Base-by-base conservation (phyloP, 1,284 basidiomycete species). In the Cryptococcus sp. region DNA sequence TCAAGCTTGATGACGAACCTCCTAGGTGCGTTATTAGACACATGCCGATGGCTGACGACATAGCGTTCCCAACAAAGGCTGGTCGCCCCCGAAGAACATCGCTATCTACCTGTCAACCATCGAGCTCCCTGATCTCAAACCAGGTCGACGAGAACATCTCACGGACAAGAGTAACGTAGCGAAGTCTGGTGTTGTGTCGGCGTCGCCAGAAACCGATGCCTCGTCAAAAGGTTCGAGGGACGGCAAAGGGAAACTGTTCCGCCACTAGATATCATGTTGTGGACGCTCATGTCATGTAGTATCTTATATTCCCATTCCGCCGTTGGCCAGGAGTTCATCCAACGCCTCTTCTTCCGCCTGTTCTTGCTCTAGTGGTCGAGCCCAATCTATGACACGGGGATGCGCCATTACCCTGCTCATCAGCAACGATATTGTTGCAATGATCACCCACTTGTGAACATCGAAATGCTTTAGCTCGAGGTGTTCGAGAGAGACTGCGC, bases 61-160 rank as follows among this genome's bases (percentile, higher is more conserved):
- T 35, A 35, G 30, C 30, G 13, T 35, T 35, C 30, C 30, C 30
- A 35, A 8, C 30, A 35, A 35, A 10, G 27, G 47, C 47, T 73
- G 71, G 67, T 58, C 55, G 17, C 67, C 73, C 0, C 72, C 74
- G 2, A 67, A 67, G 10, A 74, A 72, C 25, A 71, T 79, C 11
- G 62, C 71, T 16, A 75, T 79, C 43, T 79, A 76, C 52, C 67
- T 78, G 1, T 73, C 71, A 15, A 75, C 71, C 10, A 76, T 78
- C 47, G 76, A 78, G 45, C 57, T 79, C 27, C 76, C 78, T 1
- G 78, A 79, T 41, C 66, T 79, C 8, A 62, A 68, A 22, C 73
- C 75, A 19, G 62, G 62, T 17, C 45, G 63, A 20, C 20, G 63
- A 53, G 57, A 57, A 48, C 42, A 51, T 41, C 46, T 45, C 7